Conservation (phyloP, 2,329 filamentous ascomycete genomes). For the Moelleriella libera region DNA sequence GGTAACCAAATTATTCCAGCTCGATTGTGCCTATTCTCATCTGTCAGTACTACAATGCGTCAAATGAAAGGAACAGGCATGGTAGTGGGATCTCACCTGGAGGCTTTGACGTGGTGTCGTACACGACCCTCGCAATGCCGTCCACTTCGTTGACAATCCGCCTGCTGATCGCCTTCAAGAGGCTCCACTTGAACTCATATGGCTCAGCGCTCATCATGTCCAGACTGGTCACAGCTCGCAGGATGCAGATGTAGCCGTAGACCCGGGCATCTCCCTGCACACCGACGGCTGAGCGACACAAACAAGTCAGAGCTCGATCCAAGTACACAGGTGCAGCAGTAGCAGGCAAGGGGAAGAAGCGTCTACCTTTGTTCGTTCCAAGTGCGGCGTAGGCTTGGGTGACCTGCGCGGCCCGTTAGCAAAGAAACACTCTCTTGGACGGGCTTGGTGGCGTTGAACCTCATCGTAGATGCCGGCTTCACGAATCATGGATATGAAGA, state of each 20-base stretch:
- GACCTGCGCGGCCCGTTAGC: conserved; percentile 5
- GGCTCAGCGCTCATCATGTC: conserved; percentile 49
- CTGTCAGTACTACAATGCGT: background rate
- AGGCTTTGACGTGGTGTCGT: conserved; percentile 20
- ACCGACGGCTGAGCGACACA: conserved; percentile 4
- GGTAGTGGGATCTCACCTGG: background rate
- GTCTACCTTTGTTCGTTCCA: conserved; percentile 7
- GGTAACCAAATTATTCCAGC: background rate
- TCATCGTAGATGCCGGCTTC: conserved; percentile 59
- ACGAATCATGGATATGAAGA: conserved; percentile 65
- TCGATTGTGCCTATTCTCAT: background rate
- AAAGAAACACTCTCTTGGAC: conserved; percentile 3
- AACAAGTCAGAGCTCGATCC: background rate
- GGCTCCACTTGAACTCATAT: conserved; percentile 49
- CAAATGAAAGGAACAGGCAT: background rate
- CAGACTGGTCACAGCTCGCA: conserved; percentile 4
- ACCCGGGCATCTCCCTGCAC: conserved; percentile 14
- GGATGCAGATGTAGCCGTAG: conserved; percentile 16
- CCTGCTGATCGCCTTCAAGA: conserved; percentile 45
- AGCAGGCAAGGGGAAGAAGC: conserved; percentile 1
- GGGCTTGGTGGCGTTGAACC: conserved; percentile 7
- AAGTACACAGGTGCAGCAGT: too few species aligned
- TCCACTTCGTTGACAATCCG: conserved; percentile 56
- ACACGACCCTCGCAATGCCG: conserved; percentile 58
- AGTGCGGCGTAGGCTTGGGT: conserved; percentile 14